These are phyloP conservation scores for Scenedesmus sp. DNA, from an alignment of 163 green algal genomes.

Conservation along the genomic window DNA sequence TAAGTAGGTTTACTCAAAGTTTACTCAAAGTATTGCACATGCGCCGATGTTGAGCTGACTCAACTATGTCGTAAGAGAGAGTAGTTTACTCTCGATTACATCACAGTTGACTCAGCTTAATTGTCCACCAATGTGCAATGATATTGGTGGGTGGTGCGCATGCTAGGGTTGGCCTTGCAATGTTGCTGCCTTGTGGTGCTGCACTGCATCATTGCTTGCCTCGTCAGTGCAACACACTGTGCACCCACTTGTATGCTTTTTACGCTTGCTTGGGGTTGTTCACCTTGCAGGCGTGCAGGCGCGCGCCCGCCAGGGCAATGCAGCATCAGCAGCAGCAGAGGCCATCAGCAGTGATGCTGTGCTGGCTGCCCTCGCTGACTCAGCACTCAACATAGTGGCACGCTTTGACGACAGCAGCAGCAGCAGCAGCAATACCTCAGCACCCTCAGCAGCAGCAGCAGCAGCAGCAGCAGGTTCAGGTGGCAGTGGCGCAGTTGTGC, in stretches of 20 bases:
- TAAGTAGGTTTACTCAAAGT: too few species aligned
- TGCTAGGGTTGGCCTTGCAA: too few species aligned
- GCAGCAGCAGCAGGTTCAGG: background rate
- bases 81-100: too few species aligned
- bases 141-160: too few species aligned
- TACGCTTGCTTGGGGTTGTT: background rate
- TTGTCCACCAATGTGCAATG: too few species aligned
- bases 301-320: conserved; percentile 81
- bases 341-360: conserved; percentile 68
- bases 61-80: too few species aligned
- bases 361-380: conserved; percentile 70
- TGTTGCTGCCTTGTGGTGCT: too few species aligned
- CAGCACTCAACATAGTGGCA: conserved; percentile 68
- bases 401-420: conserved; percentile 22
- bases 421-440: background rate
- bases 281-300: conserved; percentile 58
- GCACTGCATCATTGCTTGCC: too few species aligned
- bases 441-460: conserved; percentile 10
- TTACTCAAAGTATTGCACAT: too few species aligned
- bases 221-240: background rate
- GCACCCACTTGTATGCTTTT: background rate
- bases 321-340: conserved; percentile 81
- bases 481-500: conserved; percentile 5
- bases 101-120: too few species aligned
- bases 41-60: too few species aligned